Base-by-base conservation (phyloP, 805 yeast genomes). In the Candida dajiaensis region DNA sequence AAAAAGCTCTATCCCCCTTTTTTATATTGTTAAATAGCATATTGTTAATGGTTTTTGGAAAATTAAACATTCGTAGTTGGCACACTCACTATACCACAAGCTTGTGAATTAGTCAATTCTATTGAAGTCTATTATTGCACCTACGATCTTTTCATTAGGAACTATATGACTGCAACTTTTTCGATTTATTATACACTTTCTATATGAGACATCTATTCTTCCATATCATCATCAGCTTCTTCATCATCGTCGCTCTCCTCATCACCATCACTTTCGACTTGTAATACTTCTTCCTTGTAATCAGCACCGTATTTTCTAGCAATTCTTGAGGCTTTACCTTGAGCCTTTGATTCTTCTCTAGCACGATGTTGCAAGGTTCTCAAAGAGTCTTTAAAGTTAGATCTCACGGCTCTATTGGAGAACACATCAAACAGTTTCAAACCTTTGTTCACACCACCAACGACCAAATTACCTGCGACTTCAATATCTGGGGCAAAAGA, bases 401-500 rank as follows among this genome's bases (percentile, higher is more conserved):
- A 72, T 58, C 96, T 78, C 18, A 90, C 90, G 15, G 92, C 74
- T 50, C 78, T 72, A 69, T 94, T 94, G 44, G 88, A 78, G 64
- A 90, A 85, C 9, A 83, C 76, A 68, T 94, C 98, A 96, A 97
- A 94, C 70, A 94, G 77, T 70, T 89, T 90, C 65, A 94, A 72
- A 13, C 85, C 84, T 16, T 89, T 84, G 44, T 76, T 75, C 38
- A 85, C 88, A 59, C 99, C 99, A 56, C 97, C 98, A 50, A 89
- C 76, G 19, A 82, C 81, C 52, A 94, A 64, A 62, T 85, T 78
- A 50, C 97, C 97, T 3, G 89, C 80, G 40, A 85, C 86, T 66
- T 87, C 96, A 46, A 78, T 68, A 65, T 94, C 98, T 42, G 89
- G 84, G 3, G 96, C 94, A 72, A 89, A 94, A 10, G 85, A 69